Evolutionary conservation across 2,329 filamentous ascomycete species (phyloP).

Genomic region (Hypoxylon sp.): DNA sequence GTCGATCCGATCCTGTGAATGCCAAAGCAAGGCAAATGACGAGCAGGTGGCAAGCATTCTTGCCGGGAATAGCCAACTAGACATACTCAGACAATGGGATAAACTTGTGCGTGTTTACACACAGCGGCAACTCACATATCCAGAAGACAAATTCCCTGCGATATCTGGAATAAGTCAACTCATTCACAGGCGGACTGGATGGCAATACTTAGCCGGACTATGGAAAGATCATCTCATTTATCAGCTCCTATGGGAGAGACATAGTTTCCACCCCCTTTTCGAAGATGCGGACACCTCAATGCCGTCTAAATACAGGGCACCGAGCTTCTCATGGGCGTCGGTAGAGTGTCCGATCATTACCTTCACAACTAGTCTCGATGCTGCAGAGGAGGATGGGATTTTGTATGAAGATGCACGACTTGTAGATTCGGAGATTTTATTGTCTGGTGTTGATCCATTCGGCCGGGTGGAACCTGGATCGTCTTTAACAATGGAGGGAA

Average conservation of each 20-base stretch:
- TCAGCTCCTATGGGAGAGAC: conserved; percentile 17
- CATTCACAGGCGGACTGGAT: conserved; percentile 14
- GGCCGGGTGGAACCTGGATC: conserved; percentile 17
- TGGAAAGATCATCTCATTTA: conserved; percentile 22
- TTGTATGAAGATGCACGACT: conserved; percentile 15
- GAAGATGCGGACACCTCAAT: conserved; percentile 1
- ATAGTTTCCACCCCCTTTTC: neutral
- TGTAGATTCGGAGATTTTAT: conserved; percentile 4
- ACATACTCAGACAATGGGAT: conserved; percentile 6
- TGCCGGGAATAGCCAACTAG: neutral
- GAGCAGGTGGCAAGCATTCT: neutral
- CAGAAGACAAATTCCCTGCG: conserved; percentile 25
- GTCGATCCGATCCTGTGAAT: conserved; percentile 10
- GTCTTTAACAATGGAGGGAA: conserved; percentile 22
- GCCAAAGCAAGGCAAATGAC: neutral
- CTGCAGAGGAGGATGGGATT: neutral
- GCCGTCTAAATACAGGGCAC: conserved; percentile 9
- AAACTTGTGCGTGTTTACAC: conserved; percentile 18
- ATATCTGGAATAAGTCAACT: conserved; percentile 28
- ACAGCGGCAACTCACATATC: conserved; percentile 7
- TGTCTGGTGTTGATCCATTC: conserved; percentile 18
- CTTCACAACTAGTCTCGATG: neutral
- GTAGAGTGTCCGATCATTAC: conserved; percentile 7
- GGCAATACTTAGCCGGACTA: conserved; percentile 25
- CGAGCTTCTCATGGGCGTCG: conserved; percentile 31